These are phyloP conservation scores for Cenococcum geophilum DNA, from an alignment of 495 filamentous ascomycete species.

Conservation along the genomic window DNA sequence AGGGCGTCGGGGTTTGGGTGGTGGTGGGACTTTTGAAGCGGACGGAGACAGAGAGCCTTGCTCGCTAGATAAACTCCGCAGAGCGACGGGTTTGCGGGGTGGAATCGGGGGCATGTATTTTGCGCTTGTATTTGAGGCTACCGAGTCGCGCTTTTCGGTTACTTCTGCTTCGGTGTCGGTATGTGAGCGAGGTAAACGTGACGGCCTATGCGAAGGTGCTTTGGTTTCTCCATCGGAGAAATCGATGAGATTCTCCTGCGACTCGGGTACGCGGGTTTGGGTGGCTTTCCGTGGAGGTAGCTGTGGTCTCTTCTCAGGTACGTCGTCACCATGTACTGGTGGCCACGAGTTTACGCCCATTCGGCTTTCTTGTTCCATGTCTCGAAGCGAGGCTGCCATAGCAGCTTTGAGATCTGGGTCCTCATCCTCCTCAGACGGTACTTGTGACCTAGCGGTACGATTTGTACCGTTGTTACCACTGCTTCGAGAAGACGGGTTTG, in stretches of 20 bases:
- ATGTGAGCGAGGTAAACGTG: constrained; percentile 3
- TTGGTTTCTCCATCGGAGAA: constrained; percentile 31
- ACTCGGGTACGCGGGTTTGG: constrained; percentile 14
- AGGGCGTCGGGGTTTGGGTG: constrained; percentile 33
- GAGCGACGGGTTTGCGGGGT: constrained; percentile 35
- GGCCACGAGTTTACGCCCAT: constrained; percentile 29
- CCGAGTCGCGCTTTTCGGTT: constrained; percentile 3
- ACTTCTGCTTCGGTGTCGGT: constrained; percentile 15
- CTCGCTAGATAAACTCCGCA: constrained; percentile 34
- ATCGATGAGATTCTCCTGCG: constrained; percentile 35
- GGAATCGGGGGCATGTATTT: constrained; percentile 31
- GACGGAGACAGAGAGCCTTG: constrained; percentile 2
- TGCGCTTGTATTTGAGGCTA: constrained; percentile 13
- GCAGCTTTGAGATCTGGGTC: constrained; percentile 38
- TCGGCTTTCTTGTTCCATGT: constrained; percentile 33
- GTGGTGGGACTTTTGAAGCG: constrained; percentile 16
- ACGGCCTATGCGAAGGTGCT: constrained; percentile 2
- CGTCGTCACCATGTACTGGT: constrained; percentile 19
- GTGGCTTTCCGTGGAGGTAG: constrained; percentile 28
- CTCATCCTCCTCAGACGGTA: constrained; percentile 29
- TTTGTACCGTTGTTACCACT: constrained; percentile 3
- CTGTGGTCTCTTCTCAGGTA: constrained; percentile 25
- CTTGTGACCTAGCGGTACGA: constrained; percentile 4
- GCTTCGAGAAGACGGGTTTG: constrained; percentile 15
- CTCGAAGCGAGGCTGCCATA: constrained; percentile 37